Evolutionary conservation across 2,329 filamentous ascomycete genomes (phyloP), one percentile per base, ranked within the genome.

Genomic region (Macroventuria anomochaeta): DNA sequence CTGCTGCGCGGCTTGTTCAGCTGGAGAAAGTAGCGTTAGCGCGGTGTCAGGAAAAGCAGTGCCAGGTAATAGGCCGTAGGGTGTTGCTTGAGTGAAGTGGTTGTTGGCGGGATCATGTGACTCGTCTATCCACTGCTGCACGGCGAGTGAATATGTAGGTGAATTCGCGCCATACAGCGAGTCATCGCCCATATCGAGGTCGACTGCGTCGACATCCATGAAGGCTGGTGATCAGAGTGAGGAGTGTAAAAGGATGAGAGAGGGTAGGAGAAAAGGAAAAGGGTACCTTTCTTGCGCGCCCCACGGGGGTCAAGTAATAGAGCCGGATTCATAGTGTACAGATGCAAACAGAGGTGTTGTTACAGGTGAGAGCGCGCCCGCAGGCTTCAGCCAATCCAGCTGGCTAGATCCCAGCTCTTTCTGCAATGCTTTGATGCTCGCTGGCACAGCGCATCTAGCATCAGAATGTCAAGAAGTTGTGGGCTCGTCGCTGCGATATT

Each of bases 221-320:
- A 33, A 17, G 7, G 26, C 5, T 29, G 7, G 28, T 28, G 18
- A 12, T 28, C 10, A 28, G 29, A 37, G 15, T 20, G 13, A 34
- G 17, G 10, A 26, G 36, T 46, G 33, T 20, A 11, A 17, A 29
- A 46, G 36, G 29, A 20, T 12, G 15, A 15, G 12, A 31, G 26
- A 31, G 33, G 43, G 15, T 34, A 57, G 33, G 43, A 25, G 31
- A 46, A 44, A 23, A 38, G 55, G 33, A 50, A 43, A 43, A 54
- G 29, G 51, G 52, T 68, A 68, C 65, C 65, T 67, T 58, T 65
- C 53, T 59, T 58, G 41, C 61, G 62, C 33, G 56, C 55, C 61
- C 65, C 52, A 32, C 55, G 53, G 10, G 63, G 65, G 48, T 66
- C 62, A 59, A 66, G 62, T 65, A 68, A 64, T 48, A 68, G 52